phyloP scores from a whole-genome alignment of 202 grass and related monocot genomes.

The Elaeis oleifera region DNA sequence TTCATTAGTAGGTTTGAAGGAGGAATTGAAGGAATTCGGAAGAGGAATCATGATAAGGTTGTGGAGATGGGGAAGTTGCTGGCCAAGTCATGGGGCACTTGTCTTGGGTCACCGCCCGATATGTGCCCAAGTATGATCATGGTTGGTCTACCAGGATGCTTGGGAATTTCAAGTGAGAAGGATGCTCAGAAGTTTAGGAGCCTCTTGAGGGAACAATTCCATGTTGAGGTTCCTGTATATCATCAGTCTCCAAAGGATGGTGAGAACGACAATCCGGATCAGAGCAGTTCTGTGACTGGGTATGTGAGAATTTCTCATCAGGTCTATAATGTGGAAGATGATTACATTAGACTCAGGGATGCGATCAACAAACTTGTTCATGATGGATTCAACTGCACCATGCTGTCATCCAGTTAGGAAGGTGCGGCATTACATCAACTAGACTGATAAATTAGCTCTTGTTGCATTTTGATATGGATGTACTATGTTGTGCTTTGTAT shows the following conservation, averaged over 20 bases:
- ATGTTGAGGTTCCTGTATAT: conserved; percentile 83
- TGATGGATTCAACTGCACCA: conserved; percentile 65
- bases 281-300: conserved; percentile 44
- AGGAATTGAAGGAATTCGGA: conserved; percentile 69
- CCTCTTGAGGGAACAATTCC: conserved; percentile 65
- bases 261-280: conserved; percentile 34
- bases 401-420: conserved; percentile 20
- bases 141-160: conserved; percentile 67
- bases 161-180: conserved; percentile 44
- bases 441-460: background rate
- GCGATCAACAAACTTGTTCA: conserved; percentile 74
- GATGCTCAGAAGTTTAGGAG: conserved; percentile 62
- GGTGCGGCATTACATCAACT: background rate
- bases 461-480: background rate
- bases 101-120: conserved; percentile 64
- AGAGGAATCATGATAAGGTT: conserved; percentile 71
- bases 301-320: conserved; percentile 88
- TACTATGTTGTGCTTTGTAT: conserved; percentile 1
- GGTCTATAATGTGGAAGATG: conserved; percentile 82
- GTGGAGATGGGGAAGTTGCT: conserved; percentile 90
- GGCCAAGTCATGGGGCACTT: conserved; percentile 70
- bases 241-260: conserved; percentile 51
- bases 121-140: conserved; percentile 89
- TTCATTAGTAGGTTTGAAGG: conserved; percentile 78
- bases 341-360: conserved; percentile 72